Evolutionary conservation across 2,329 filamentous ascomycete species (phyloP), one percentile per base, ranked within the genome.

Genomic region (Setomelanomma holmii): DNA sequence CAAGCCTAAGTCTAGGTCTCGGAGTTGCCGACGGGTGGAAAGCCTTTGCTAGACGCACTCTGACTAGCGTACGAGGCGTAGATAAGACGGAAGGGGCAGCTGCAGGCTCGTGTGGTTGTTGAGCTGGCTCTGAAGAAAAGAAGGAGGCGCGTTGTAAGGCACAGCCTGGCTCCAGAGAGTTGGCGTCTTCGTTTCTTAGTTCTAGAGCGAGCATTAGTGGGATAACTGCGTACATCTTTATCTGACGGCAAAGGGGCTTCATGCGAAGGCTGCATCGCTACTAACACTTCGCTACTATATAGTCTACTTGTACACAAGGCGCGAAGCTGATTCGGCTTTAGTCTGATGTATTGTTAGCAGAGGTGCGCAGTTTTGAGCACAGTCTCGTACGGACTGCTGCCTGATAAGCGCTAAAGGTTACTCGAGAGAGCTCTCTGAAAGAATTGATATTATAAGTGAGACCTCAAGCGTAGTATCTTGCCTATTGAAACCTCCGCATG

Each of bases 1-100:
- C 45, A 34, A 58, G 49, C 51, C 46, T 23, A 46, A 45, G 24
- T 53, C 35, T 60, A n/a, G 40, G 57, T 55, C 44, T 55, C 33
- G 40, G 54, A 27, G 51, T 50, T 24, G 49, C 45, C n/a, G 45
- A 55, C 21, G 38, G 45, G 36, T 38, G 7, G 45, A 49, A 2
- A 27, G 27, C 46, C 14, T 41, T 11, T 40, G 24, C 35, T 41
- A 19, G 35, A 40, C 46, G 21, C 42, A 27, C 35, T 23, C 30
- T 45, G 39, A 40, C 44, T 23, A 43, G 53, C 38, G 23, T 45
- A 24, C 21, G 40, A 12, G 48, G 21, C n/a, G 49, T 41, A 33
- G 45, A 39, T 46, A 12, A 46, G 20, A 41, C 23, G 36, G 34
- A 42, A 43, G 23, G 34, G 39, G 20, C 17, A 46, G 36, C 36